Conservation (phyloP, 345 rosid species). For the Citrus glauca region DNA sequence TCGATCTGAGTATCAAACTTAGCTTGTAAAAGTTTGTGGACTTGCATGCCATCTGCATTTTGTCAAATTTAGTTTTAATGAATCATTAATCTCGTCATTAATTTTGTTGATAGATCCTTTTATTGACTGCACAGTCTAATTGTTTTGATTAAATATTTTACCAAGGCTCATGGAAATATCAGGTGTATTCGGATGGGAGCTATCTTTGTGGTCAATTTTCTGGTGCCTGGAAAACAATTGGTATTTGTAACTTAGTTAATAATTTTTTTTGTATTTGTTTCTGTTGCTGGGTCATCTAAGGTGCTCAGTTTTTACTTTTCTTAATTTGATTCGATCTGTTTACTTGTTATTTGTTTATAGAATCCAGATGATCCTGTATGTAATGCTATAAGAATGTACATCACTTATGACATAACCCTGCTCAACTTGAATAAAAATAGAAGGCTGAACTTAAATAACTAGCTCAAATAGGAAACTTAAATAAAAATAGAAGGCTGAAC, state of each 20-base stretch:
- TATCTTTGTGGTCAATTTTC: conserved; percentile 50
- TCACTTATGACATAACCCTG: background rate
- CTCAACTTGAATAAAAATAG: background rate
- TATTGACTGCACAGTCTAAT: background rate
- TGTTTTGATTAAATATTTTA: background rate
- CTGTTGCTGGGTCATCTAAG: background rate
- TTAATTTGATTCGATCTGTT: background rate
- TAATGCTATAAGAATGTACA: background rate
- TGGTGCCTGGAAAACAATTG: conserved; percentile 58
- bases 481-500: background rate
- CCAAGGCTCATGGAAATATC: background rate
- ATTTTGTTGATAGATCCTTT: background rate
- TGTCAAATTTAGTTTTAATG: background rate
- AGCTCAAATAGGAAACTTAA: background rate
- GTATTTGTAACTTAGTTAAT: conserved; percentile 24
- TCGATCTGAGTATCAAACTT: too few species aligned
- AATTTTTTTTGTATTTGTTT: background rate
- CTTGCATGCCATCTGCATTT: too few species aligned
- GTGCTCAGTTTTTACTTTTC: background rate
- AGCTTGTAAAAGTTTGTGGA: background rate
- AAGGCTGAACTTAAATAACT: background rate
- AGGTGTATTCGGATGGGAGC: conserved; percentile 83
- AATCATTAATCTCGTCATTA: background rate
- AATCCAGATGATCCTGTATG: background rate
- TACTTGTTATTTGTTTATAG: background rate